Percentiles rank a stretch among this genome's conserved stretches.
phyloP scores from a whole-genome alignment of 352 stramenopile genomes.

The Globisporangium nodosum region DNA sequence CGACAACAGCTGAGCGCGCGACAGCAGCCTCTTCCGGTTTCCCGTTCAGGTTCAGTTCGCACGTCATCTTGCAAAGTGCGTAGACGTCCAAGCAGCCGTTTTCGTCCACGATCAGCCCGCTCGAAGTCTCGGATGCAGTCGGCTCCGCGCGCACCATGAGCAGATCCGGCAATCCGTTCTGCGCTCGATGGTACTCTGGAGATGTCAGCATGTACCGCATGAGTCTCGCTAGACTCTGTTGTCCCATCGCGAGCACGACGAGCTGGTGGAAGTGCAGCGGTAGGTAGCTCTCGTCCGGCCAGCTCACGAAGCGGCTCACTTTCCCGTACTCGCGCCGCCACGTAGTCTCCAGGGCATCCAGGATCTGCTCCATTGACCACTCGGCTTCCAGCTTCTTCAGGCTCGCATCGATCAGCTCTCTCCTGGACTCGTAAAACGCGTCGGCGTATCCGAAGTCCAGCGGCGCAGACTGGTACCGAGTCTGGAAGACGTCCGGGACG shows the following conservation, averaged over 20 bases:
- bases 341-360: constrained; percentile 25
- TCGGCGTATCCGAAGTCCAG: constrained; percentile 68
- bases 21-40: background rate
- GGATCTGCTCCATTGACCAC: constrained; percentile 40
- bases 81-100: constrained; percentile 41
- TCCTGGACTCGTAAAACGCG: constrained; percentile 39
- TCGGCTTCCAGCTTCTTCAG: constrained; percentile 32
- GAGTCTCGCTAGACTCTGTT: constrained; percentile 30
- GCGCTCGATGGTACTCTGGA: constrained; percentile 56
- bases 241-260: constrained; percentile 37
- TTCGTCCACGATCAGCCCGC: constrained; percentile 18
- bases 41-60: constrained; percentile 38
- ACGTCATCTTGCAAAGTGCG: constrained; percentile 47
- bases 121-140: background rate
- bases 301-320: constrained; percentile 58
- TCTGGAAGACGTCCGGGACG: constrained; percentile 85
- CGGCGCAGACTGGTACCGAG: constrained; percentile 64
- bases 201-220: constrained; percentile 67
- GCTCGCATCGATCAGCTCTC: constrained; percentile 35
- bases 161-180: constrained; percentile 71
- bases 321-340: constrained; percentile 48
- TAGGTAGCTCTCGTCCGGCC: constrained; percentile 23
- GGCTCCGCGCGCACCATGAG: constrained; percentile 38
- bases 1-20: background rate
- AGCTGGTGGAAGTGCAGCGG: constrained; percentile 51